These are phyloP conservation scores for Zhuliangozyma parablackwelliae DNA, from an alignment of 1,139 yeast species.

Conservation along the genomic window DNA sequence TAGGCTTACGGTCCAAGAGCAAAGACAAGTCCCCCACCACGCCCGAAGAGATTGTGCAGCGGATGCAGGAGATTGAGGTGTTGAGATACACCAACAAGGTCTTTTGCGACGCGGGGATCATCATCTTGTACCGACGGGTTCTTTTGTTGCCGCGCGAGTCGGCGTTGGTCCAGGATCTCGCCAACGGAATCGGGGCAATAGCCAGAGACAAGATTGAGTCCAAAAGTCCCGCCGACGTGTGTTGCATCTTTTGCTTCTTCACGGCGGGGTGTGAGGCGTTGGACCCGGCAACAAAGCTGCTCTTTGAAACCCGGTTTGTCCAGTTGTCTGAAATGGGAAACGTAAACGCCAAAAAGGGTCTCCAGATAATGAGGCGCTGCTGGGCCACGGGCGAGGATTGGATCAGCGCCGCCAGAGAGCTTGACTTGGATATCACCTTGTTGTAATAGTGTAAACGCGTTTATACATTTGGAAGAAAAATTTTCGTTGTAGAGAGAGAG, in stretches of 20 bases:
- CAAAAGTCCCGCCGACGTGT: conserved; percentile 49
- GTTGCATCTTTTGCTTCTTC: conserved; percentile 53
- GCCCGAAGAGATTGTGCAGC: conserved; percentile 15
- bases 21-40: conserved; percentile 10
- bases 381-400: conserved; percentile 58
- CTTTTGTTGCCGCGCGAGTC: conserved; percentile 46
- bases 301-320: conserved; percentile 36
- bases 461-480: too few species aligned
- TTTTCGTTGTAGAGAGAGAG: too few species aligned
- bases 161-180: conserved; percentile 41
- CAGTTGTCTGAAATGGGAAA: conserved; percentile 43
- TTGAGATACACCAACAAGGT: conserved; percentile 52
- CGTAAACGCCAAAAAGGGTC: conserved; percentile 45
- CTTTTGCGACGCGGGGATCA: conserved; percentile 52
- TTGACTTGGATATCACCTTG: conserved; percentile 46
- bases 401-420: conserved; percentile 46
- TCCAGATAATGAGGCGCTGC: conserved; percentile 47
- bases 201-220: conserved; percentile 36
- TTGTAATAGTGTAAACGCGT: conserved; percentile 16
- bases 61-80: conserved; percentile 32
- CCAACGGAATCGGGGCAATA: conserved; percentile 34
- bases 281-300: conserved; percentile 25
- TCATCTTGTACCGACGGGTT: conserved; percentile 56
- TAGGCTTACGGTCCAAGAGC: conserved; percentile 15
- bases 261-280: conserved; percentile 58